phyloP scores from a whole-genome alignment of 2,329 filamentous ascomycete species.

The Ophiostoma quercus region DNA sequence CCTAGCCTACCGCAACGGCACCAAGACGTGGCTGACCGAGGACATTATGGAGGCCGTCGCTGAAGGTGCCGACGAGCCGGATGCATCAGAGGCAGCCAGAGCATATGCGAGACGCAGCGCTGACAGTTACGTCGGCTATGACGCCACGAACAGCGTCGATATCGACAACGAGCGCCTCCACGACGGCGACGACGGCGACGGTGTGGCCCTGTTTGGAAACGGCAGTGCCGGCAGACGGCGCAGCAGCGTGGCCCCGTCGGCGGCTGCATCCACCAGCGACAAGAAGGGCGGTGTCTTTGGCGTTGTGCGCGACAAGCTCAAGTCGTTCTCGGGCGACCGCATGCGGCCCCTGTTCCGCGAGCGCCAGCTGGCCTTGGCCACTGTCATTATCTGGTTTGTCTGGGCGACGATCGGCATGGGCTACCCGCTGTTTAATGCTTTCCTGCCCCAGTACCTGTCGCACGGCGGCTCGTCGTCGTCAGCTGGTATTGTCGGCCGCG shows the following conservation, averaged over 20 bases:
- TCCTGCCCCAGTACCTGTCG: conserved; percentile 79
- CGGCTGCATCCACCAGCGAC: not conserved
- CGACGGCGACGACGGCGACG: conserved; percentile 3
- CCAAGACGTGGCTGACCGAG: conserved; percentile 70
- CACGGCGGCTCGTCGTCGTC: conserved; percentile 42
- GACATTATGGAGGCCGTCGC: conserved; percentile 58
- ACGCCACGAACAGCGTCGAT: conserved; percentile 12
- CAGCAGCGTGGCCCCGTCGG: not conserved
- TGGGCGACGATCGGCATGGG: conserved; percentile 82
- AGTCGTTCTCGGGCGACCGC: conserved; percentile 61
- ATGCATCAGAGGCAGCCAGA: not conserved
- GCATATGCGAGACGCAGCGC: conserved; percentile 13
- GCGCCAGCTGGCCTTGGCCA: conserved; percentile 48
- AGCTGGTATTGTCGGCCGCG: conserved; percentile 31
- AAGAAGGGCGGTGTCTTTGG: not conserved
- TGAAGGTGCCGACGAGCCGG: conserved; percentile 36
- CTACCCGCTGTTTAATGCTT: conserved; percentile 84
- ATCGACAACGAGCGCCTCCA: conserved; percentile 6
- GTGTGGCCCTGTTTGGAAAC: not conserved
- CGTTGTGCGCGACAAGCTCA: conserved; percentile 54
- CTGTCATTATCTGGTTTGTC: conserved; percentile 64
- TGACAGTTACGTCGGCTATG: conserved; percentile 20
- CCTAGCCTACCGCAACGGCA: conserved; percentile 65
- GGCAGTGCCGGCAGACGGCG: conserved; percentile 19
- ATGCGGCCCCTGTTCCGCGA: conserved; percentile 60